phyloP scores from a whole-genome alignment of 805 yeast species.

The Maudiozyma barnettii region DNA sequence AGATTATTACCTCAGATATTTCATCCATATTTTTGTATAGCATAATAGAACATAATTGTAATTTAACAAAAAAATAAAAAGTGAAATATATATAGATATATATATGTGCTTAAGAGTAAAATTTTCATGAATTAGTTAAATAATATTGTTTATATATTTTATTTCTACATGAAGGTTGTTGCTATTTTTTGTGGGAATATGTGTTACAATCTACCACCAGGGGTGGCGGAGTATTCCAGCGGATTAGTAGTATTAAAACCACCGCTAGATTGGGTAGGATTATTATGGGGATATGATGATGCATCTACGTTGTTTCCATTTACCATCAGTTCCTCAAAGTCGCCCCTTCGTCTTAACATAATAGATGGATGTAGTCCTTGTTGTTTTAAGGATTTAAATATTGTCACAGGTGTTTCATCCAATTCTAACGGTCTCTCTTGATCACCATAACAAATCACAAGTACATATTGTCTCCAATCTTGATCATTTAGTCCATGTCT shows the following conservation, averaged over 20 bases:
- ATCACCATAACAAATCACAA: conserved; percentile 85
- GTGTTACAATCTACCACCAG: conserved; percentile 23
- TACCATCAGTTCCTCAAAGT: conserved; percentile 26
- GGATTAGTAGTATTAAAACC: conserved; percentile 3
- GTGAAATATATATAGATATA: background rate
- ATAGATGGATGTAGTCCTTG: conserved; percentile 83
- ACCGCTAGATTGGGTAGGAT: conserved; percentile 12
- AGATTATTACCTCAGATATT: background rate
- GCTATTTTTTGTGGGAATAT: background rate
- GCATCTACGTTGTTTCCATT: conserved; percentile 6
- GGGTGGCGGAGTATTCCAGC: conserved; percentile 15
- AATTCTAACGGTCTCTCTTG: conserved; percentile 74
- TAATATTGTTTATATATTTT: background rate
- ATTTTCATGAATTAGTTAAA: background rate
- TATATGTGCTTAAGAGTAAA: too few relatives aligned
- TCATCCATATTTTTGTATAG: background rate
- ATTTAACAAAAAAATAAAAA: background rate
- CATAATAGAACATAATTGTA: background rate
- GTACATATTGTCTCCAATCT: conserved; percentile 82
- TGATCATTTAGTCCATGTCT: conserved; percentile 67
- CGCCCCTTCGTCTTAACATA: conserved; percentile 80
- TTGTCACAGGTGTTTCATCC: conserved; percentile 80
- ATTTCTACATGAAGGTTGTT: background rate
- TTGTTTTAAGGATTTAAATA: conserved; percentile 77
- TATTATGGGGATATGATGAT: background rate